Percentiles rank a stretch among this genome's conserved stretches.
Conservation (phyloP, 1,284 basidiomycete genomes). For the Pholiota adiposa region DNA sequence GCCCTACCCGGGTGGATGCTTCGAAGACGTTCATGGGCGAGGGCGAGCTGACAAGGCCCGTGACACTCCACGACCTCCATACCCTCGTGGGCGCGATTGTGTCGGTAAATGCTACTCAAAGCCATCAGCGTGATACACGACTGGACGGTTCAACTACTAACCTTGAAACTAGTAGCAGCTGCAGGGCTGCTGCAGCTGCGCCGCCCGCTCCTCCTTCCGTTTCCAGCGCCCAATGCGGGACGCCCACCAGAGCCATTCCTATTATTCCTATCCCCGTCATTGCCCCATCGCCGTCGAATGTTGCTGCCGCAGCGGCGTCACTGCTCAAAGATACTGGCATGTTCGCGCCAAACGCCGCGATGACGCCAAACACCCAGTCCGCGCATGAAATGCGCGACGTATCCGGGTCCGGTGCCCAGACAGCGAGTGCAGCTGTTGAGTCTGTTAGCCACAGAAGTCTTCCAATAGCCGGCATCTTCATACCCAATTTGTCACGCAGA, state of each 20-base stretch:
- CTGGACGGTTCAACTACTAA: too few relatives aligned
- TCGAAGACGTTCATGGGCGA: constrained; percentile 26
- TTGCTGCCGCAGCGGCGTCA: too few relatives aligned
- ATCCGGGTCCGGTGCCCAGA: too few relatives aligned
- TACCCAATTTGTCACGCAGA: constrained; percentile 20
- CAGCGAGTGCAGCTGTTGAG: background rate
- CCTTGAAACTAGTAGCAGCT: too few relatives aligned
- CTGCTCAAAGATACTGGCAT: too few relatives aligned
- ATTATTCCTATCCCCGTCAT: too few relatives aligned
- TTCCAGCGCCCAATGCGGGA: background rate
- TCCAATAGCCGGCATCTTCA: constrained; percentile 11
- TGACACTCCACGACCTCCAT: constrained; percentile 6
- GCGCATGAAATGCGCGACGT: too few relatives aligned
- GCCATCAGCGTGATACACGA: background rate
- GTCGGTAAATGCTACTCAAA: background rate
- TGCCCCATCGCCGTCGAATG: background rate
- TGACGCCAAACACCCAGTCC: too few relatives aligned
- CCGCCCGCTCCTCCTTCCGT: too few relatives aligned
- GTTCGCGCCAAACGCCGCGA: too few relatives aligned
- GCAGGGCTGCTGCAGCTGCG: too few relatives aligned
- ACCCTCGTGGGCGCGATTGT: background rate
- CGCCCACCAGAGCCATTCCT: background rate
- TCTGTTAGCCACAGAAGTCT: background rate
- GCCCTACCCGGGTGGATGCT: constrained; percentile 17
- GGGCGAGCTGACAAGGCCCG: background rate